phyloP scores from a whole-genome alignment of 2,329 filamentous ascomycete species.

The Paecilomyces sp. region DNA sequence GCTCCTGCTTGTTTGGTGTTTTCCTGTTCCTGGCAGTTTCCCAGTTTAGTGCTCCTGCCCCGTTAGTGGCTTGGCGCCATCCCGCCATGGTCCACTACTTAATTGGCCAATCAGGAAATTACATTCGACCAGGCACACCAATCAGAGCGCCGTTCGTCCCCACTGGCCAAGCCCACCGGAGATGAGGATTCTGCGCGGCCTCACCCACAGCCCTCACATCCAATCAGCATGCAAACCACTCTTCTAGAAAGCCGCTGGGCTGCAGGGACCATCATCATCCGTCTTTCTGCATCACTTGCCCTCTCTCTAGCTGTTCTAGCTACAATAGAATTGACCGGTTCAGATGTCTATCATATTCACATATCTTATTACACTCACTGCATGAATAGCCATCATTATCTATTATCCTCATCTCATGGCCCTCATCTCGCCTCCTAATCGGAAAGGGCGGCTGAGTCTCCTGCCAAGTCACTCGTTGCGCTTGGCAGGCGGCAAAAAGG shows the following conservation, averaged over 20 bases:
- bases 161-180: not conserved
- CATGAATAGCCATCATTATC: no score
- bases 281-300: not conserved
- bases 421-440: not conserved
- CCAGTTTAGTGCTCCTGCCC: not conserved
- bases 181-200: not conserved
- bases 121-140: not conserved
- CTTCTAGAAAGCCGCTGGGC: not conserved
- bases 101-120: not conserved
- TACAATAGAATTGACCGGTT: no score
- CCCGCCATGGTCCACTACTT: not conserved
- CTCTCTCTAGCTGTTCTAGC: no score
- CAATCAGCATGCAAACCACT: not conserved
- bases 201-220: not conserved
- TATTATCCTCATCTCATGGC: no score
- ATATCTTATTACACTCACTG: no score
- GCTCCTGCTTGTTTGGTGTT: constrained; percentile 8
- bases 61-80: not conserved
- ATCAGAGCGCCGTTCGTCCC: not conserved
- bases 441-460: not conserved
- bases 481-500: not conserved
- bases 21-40: constrained; percentile 17
- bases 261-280: not conserved
- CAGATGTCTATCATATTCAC: no score
- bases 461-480: not conserved